Evolutionary conservation across 495 filamentous ascomycete species (phyloP).

Genomic region (Aspergillus nanangensis): DNA sequence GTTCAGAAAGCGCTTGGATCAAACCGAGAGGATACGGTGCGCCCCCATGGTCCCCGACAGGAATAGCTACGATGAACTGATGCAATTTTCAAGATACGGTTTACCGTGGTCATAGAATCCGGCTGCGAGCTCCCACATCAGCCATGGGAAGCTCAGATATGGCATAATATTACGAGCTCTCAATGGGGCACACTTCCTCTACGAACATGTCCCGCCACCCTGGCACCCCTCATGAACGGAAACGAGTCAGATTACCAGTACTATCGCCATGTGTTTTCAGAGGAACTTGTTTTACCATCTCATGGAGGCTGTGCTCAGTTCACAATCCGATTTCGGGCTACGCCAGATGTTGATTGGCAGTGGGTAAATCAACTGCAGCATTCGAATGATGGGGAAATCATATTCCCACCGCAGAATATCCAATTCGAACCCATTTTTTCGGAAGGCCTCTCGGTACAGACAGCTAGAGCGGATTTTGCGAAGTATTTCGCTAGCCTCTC

Average conservation of each 20-base stretch:
- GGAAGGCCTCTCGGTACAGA: too few relatives aligned
- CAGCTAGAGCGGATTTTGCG: constrained; percentile 40
- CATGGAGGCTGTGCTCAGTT: constrained; percentile 48
- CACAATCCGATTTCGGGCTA: constrained; percentile 68
- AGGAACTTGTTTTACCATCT: constrained; percentile 28
- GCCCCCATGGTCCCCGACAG: neutral
- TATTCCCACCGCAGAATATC: constrained; percentile 34
- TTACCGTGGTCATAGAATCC: constrained; percentile 71
- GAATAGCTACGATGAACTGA: neutral
- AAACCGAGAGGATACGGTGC: constrained; percentile 26
- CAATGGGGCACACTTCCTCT: constrained; percentile 37
- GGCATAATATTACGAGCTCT: constrained; percentile 57
- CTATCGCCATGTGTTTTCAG: constrained; percentile 37
- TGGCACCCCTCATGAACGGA: constrained; percentile 31
- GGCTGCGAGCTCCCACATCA: constrained; percentile 49
- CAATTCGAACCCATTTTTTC: neutral
- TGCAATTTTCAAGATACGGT: constrained; percentile 44
- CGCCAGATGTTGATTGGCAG: constrained; percentile 55
- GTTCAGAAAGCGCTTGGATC: constrained; percentile 18
- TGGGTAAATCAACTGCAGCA: constrained; percentile 68
- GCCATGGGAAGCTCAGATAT: constrained; percentile 69
- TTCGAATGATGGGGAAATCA: constrained; percentile 57
- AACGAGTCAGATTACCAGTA: constrained; percentile 13
- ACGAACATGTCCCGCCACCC: constrained; percentile 14
- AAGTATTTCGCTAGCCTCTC: constrained; percentile 60